Evolutionary conservation across 257 asterid species (phyloP).

Genomic region (Anisodus acutangulus): DNA sequence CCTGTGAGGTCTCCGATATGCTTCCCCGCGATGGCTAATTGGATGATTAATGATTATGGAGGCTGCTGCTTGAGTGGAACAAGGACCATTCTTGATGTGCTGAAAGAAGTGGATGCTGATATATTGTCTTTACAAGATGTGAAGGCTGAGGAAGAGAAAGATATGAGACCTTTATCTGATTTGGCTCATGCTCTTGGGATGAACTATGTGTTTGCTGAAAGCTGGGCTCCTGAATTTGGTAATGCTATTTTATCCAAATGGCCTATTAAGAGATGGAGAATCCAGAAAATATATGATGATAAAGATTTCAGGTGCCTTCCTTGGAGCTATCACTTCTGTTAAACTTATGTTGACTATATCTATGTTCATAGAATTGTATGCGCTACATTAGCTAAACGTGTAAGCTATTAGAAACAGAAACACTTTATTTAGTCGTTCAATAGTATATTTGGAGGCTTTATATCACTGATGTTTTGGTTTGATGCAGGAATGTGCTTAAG

Average conservation of each 20-base stretch:
- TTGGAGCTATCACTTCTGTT: neutral
- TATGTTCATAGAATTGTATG: neutral
- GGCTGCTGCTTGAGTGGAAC: conserved; percentile 45
- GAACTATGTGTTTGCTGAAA: conserved; percentile 88
- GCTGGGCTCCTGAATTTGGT: conserved; percentile 99
- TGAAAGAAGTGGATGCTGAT: conserved; percentile 87
- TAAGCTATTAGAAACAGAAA: neutral
- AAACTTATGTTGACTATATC: neutral
- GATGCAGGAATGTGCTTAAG: conserved; percentile 85
- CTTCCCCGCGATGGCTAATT: conserved; percentile 56
- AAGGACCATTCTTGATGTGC: conserved; percentile 61
- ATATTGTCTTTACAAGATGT: conserved; percentile 86
- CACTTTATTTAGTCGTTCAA: neutral
- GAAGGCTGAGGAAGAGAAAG: conserved; percentile 85
- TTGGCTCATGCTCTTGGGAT: conserved; percentile 84
- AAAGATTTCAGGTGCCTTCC: conserved; percentile 72
- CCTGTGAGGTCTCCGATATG: conserved; percentile 83
- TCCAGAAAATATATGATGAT: conserved; percentile 78
- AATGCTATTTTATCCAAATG: conserved; percentile 85
- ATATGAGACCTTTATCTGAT: conserved; percentile 84
- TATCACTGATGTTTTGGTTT: neutral
- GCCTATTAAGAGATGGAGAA: conserved; percentile 84
- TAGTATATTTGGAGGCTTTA: too few species aligned
- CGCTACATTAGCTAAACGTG: neutral
- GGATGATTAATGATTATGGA: conserved; percentile 48